Evolutionary conservation across 768 basidiomycete genomes (phyloP).

Genomic region (Kwoniella newhampshirensis): DNA sequence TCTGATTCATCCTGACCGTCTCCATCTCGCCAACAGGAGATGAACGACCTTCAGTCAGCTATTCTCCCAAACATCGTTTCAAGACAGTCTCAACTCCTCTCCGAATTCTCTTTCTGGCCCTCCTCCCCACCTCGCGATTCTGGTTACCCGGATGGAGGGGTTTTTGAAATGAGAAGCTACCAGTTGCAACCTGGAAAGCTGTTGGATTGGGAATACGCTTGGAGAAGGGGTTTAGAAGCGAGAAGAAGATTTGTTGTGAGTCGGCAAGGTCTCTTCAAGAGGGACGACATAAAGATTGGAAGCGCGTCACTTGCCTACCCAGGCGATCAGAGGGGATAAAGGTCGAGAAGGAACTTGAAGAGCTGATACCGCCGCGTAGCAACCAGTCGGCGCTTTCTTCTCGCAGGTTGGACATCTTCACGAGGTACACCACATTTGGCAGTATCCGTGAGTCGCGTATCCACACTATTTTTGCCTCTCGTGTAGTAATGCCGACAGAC

Average conservation of each 20-base stretch:
- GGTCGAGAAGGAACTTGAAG: background rate
- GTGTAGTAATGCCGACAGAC: conserved; percentile 2
- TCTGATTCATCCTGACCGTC: background rate
- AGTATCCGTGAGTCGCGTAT: conserved; percentile 78
- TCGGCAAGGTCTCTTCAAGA: conserved; percentile 44
- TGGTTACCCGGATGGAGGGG: conserved; percentile 62
- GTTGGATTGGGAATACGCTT: conserved; percentile 91
- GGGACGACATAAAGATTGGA: no score
- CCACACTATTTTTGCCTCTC: no score
- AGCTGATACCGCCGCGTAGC: conserved; percentile 22
- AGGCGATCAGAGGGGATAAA: background rate
- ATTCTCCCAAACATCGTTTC: conserved; percentile 73
- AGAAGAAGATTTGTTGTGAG: conserved; percentile 74
- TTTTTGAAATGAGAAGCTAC: conserved; percentile 91
- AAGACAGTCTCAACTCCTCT: conserved; percentile 69
- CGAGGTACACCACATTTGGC: conserved; percentile 93
- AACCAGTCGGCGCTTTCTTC: conserved; percentile 53
- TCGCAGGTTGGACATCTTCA: conserved; percentile 56
- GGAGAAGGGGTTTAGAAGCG: conserved; percentile 93
- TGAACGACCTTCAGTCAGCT: conserved; percentile 24
- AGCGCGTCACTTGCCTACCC: background rate
- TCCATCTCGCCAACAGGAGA: conserved; percentile 22
- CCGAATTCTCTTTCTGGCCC: conserved; percentile 91
- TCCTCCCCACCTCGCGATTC: conserved; percentile 80
- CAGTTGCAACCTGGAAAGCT: conserved; percentile 77